These are phyloP conservation scores for Russula virescens DNA, from an alignment of 768 basidiomycete genomes.

Conservation along the genomic window DNA sequence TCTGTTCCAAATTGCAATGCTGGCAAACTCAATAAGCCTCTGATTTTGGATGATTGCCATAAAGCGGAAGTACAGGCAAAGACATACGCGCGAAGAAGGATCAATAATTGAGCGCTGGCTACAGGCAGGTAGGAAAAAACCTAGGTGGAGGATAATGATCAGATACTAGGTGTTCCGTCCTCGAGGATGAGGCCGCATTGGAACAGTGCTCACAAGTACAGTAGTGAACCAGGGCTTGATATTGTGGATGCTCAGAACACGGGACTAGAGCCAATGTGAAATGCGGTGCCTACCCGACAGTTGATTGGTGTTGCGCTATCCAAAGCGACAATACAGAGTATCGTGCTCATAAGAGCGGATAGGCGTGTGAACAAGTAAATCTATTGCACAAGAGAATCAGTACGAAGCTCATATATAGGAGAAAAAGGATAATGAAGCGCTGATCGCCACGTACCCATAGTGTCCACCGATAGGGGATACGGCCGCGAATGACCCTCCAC, in stretches of 20 bases:
- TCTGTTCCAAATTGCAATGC: slow-evolving; percentile 7
- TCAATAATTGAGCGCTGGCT: not conserved
- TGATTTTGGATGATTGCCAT: not conserved
- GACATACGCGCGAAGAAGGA: slow-evolving; percentile 11
- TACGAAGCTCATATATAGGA: too few relatives aligned
- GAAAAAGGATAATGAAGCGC: too few relatives aligned
- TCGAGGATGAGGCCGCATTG: too few relatives aligned
- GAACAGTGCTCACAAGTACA: not conserved
- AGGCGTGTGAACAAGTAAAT: too few relatives aligned
- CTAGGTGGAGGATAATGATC: not conserved
- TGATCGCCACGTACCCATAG: too few relatives aligned
- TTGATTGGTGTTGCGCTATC: not conserved
- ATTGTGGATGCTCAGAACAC: not conserved
- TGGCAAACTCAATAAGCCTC: not conserved
- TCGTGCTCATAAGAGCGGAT: not conserved
- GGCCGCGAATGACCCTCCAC: too few relatives aligned
- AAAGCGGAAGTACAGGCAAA: too few relatives aligned
- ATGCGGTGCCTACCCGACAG: slow-evolving; percentile 5
- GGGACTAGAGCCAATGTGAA: not conserved
- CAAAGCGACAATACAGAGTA: not conserved
- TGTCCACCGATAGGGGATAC: too few relatives aligned
- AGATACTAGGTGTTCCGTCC: too few relatives aligned
- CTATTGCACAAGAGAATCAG: too few relatives aligned
- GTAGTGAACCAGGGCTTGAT: not conserved
- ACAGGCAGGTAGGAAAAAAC: not conserved